Conservation (phyloP, 768 basidiomycete species). For the Rubroboletus satanas region DNA sequence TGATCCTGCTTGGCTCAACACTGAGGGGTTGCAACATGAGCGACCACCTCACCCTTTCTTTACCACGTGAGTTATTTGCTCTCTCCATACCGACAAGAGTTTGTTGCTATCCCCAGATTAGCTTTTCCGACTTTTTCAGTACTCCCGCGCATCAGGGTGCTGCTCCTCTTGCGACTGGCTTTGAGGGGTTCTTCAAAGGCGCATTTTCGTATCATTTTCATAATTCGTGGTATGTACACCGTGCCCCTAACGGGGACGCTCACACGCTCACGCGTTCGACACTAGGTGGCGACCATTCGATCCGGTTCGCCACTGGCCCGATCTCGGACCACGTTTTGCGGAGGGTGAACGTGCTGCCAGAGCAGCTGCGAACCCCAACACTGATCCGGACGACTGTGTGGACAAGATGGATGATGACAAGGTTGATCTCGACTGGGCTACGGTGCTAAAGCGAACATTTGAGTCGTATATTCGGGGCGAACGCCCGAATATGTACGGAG, state of each 20-base stretch:
- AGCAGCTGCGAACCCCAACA: constrained; percentile 19
- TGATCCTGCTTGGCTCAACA: constrained; percentile 92
- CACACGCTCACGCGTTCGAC: neutral
- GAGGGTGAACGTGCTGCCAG: constrained; percentile 70
- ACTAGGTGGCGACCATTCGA: constrained; percentile 94
- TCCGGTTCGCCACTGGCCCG: constrained; percentile 82
- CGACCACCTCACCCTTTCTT: constrained; percentile 93
- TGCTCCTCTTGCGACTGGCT: constrained; percentile 78
- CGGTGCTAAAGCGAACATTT: constrained; percentile 91
- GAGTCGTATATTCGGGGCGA: constrained; percentile 86
- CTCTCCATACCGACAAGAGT: neutral
- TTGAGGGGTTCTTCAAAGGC: constrained; percentile 90
- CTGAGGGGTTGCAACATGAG: constrained; percentile 84
- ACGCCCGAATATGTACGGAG: constrained; percentile 90
- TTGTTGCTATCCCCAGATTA: constrained; percentile 26
- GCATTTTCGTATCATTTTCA: constrained; percentile 95
- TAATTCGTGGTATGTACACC: constrained; percentile 68
- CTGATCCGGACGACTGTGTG: constrained; percentile 24
- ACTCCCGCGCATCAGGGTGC: constrained; percentile 67
- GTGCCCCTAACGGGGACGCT: neutral
- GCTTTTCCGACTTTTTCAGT: constrained; percentile 81
- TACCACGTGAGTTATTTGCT: constrained; percentile 53
- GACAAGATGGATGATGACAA: constrained; percentile 46
- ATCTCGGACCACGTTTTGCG: constrained; percentile 76
- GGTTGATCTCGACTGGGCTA: constrained; percentile 79